A percentile compares a stretch with the other conserved stretches of the same genome.
These are phyloP conservation scores for Hypoxylon rubiginosum DNA, from an alignment of 2,329 filamentous ascomycete genomes.

Conservation along the genomic window DNA sequence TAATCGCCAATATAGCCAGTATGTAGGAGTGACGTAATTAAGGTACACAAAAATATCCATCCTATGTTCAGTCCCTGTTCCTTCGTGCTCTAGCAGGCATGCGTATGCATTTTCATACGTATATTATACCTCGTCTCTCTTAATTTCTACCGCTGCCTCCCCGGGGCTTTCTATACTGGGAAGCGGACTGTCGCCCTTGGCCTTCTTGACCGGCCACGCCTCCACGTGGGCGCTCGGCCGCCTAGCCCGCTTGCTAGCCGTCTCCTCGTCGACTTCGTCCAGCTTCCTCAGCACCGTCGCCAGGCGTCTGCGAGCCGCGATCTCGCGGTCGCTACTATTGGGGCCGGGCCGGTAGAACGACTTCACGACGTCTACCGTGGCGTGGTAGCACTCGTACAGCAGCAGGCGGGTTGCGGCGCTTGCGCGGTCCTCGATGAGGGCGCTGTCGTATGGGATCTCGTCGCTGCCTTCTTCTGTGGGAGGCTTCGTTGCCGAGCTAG, in stretches of 20 bases:
- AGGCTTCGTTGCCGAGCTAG: background rate
- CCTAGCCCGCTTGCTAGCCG: constrained; percentile 51
- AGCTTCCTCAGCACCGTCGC: constrained; percentile 62
- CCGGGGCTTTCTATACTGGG: constrained; percentile 6
- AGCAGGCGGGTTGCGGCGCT: constrained; percentile 63
- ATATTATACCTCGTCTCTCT: background rate
- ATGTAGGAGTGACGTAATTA: constrained; percentile 22
- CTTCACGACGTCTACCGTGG: constrained; percentile 64
- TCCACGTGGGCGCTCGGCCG: constrained; percentile 58
- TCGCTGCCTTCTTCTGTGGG: background rate
- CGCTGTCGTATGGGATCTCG: constrained; percentile 11
- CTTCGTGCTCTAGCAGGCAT: background rate
- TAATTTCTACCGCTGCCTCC: background rate
- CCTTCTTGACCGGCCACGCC: constrained; percentile 61
- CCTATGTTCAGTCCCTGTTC: background rate
- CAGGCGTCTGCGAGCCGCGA: constrained; percentile 66
- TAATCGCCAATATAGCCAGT: background rate
- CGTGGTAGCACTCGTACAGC: constrained; percentile 71
- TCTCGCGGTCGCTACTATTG: constrained; percentile 64
- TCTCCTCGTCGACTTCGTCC: constrained; percentile 56
- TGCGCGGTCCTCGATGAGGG: constrained; percentile 59
- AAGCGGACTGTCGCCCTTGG: constrained; percentile 48
- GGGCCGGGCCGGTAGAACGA: constrained; percentile 67
- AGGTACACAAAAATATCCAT: constrained; percentile 11
- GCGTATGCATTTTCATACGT: background rate